These are phyloP conservation scores for Lipomyces kockii DNA, from an alignment of 805 yeast genomes.

Conservation along the genomic window DNA sequence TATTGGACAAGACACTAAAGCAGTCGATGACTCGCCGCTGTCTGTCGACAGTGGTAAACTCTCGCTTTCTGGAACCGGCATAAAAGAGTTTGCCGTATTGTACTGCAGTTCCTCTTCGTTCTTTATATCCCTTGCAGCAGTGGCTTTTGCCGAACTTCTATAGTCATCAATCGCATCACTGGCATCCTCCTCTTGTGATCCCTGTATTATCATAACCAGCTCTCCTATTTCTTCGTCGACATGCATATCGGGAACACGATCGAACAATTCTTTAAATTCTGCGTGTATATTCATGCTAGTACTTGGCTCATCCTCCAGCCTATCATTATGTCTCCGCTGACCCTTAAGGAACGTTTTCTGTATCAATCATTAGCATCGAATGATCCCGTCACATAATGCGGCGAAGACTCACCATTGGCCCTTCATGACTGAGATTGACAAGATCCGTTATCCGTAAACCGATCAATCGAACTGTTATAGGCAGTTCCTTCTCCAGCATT, in stretches of 20 bases:
- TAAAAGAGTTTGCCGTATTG: neutral
- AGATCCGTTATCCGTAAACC: conserved; percentile 38
- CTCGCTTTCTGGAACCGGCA: neutral
- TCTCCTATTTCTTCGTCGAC: conserved; percentile 13
- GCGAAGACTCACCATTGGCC: conserved; percentile 27
- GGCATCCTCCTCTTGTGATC: conserved; percentile 16
- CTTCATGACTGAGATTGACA: conserved; percentile 28
- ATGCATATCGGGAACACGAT: neutral
- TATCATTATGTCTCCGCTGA: conserved; percentile 8
- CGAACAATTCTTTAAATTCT: conserved; percentile 2
- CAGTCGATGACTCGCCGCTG: neutral
- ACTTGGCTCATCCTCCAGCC: conserved; percentile 8
- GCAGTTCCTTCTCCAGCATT: conserved; percentile 37
- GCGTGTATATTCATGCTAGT: neutral
- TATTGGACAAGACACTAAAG: conserved; percentile 34
- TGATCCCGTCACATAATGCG: neutral
- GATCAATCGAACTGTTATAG: conserved; percentile 37
- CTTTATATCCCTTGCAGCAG: neutral
- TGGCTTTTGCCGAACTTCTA: conserved; percentile 4
- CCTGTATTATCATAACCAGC: conserved; percentile 13
- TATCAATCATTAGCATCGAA: neutral
- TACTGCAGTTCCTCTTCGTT: conserved; percentile 1
- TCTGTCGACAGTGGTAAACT: neutral
- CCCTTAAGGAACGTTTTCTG: conserved; percentile 16
- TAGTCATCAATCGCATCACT: neutral